Evolutionary conservation across 2,329 filamentous ascomycete species (phyloP).

Genomic region (Clonostachys rhizophaga): DNA sequence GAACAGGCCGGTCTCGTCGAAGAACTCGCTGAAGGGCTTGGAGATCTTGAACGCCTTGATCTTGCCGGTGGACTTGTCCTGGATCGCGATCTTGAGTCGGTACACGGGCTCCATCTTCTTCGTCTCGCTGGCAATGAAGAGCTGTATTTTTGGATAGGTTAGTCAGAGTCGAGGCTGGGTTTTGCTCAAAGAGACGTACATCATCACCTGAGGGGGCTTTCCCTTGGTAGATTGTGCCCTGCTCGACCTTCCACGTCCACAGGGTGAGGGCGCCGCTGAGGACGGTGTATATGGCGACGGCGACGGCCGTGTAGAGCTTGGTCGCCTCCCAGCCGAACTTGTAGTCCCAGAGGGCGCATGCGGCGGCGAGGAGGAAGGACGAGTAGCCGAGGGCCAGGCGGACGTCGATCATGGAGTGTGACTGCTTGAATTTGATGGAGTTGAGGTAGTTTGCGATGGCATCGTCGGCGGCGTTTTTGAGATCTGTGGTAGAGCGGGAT

Average conservation of each 20-base stretch:
- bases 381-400: slow-evolving; percentile 79
- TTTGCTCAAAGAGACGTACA: slow-evolving; percentile 32
- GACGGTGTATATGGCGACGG: slow-evolving; percentile 73
- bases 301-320: slow-evolving; percentile 73
- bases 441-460: slow-evolving; percentile 91
- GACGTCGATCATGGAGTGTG: slow-evolving; percentile 75
- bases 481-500: slow-evolving; percentile 50
- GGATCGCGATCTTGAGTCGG: slow-evolving; percentile 62
- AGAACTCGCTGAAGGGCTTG: slow-evolving; percentile 70
- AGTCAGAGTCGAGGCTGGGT: too few relatives aligned
- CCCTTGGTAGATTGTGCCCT: slow-evolving; percentile 77
- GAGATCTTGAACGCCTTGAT: slow-evolving; percentile 46
- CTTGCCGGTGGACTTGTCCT: slow-evolving; percentile 9
- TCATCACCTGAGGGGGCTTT: slow-evolving; percentile 59
- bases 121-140: slow-evolving; percentile 66
- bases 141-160: slow-evolving; percentile 35
- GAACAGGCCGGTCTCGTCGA: slow-evolving; percentile 68
- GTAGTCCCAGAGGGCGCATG: slow-evolving; percentile 89
- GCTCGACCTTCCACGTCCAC: slow-evolving; percentile 84
- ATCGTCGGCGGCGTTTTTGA: slow-evolving; percentile 96
- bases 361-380: slow-evolving; percentile 74
- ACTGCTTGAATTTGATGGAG: slow-evolving; percentile 78
- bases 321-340: slow-evolving; percentile 84
- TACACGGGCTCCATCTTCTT: slow-evolving; percentile 81
- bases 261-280: slow-evolving; percentile 75